These are phyloP conservation scores for Myxozyma mucilagina DNA, from an alignment of 805 yeast genomes.

Conservation along the genomic window DNA sequence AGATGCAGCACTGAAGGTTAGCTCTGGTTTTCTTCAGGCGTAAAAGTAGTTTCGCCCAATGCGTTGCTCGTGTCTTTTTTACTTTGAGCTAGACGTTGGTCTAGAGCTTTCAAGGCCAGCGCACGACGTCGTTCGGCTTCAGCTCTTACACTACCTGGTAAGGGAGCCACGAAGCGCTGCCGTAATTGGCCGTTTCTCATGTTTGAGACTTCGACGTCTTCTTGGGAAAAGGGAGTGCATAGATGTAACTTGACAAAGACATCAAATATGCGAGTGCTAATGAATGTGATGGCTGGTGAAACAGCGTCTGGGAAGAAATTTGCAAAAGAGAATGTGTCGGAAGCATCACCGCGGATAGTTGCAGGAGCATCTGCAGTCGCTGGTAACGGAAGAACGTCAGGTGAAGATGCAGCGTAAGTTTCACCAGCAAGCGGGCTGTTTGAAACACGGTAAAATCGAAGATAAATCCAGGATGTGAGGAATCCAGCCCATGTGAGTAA, in stretches of 20 bases:
- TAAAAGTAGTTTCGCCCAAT: constrained; percentile 28
- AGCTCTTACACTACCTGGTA: constrained; percentile 37
- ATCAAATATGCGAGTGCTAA: constrained; percentile 6
- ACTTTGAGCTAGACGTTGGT: constrained; percentile 33
- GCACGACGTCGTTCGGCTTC: constrained; percentile 42
- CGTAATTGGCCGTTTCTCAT: constrained; percentile 25
- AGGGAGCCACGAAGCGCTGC: constrained; percentile 30
- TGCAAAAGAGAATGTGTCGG: constrained; percentile 80
- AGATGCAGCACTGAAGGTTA: constrained; percentile 31
- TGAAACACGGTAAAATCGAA: constrained; percentile 58
- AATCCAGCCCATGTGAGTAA: constrained; percentile 49
- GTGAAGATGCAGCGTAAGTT: constrained; percentile 5
- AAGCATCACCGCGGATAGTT: constrained; percentile 74
- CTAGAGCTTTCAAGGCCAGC: constrained; percentile 41
- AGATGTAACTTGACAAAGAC: constrained; percentile 21
- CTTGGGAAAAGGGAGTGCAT: constrained; percentile 28
- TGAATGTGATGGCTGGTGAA: constrained; percentile 40
- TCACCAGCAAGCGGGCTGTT: constrained; percentile 7
- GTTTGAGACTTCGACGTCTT: constrained; percentile 30
- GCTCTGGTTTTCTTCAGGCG: constrained; percentile 42
- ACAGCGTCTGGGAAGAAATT: constrained; percentile 75
- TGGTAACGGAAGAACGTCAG: constrained; percentile 22
- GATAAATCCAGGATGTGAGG: constrained; percentile 68
- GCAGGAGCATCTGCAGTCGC: constrained; percentile 15
- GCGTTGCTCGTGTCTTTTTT: constrained; percentile 20